Conservation (phyloP, 805 yeast genomes). For the Torulaspora franciscae region DNA sequence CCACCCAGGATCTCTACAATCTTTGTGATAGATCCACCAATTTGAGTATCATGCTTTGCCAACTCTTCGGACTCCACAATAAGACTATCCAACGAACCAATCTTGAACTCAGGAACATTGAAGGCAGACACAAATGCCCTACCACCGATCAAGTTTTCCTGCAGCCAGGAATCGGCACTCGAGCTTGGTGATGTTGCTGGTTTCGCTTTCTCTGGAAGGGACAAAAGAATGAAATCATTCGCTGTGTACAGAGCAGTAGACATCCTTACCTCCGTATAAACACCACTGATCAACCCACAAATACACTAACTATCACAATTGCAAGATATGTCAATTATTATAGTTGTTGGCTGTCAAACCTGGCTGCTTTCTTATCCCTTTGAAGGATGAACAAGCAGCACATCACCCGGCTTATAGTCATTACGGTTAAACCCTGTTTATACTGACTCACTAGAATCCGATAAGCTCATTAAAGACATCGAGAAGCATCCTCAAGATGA, state of each 20-base stretch:
- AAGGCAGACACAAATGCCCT: conserved; percentile 53
- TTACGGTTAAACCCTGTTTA: no score
- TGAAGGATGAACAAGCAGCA: background rate
- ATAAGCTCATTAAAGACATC: no score
- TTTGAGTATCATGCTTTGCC: conserved; percentile 72
- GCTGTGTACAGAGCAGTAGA: conserved; percentile 33
- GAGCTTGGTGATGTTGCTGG: conserved; percentile 46
- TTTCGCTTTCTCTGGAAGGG: conserved; percentile 49
- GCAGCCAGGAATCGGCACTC: conserved; percentile 48
- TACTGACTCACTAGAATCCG: no score
- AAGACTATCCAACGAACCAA: conserved; percentile 89
- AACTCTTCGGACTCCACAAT: conserved; percentile 90
- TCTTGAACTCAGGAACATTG: conserved; percentile 77
- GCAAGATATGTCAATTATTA: conserved; percentile 26
- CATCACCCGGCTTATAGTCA: background rate
- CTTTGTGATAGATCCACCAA: conserved; percentile 63
- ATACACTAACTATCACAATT: conserved; percentile 7
- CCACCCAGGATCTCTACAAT: conserved; percentile 65
- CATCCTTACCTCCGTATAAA: conserved; percentile 12
- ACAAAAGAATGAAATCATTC: conserved; percentile 45
- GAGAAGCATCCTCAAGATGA: no score
- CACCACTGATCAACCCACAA: background rate
- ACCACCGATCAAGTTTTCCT: conserved; percentile 52
- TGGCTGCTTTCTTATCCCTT: conserved; percentile 13
- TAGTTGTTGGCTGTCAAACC: conserved; percentile 2